These are phyloP conservation scores for Pseudopithomyces maydicus DNA, from an alignment of 2,329 filamentous ascomycete species.

Conservation along the genomic window DNA sequence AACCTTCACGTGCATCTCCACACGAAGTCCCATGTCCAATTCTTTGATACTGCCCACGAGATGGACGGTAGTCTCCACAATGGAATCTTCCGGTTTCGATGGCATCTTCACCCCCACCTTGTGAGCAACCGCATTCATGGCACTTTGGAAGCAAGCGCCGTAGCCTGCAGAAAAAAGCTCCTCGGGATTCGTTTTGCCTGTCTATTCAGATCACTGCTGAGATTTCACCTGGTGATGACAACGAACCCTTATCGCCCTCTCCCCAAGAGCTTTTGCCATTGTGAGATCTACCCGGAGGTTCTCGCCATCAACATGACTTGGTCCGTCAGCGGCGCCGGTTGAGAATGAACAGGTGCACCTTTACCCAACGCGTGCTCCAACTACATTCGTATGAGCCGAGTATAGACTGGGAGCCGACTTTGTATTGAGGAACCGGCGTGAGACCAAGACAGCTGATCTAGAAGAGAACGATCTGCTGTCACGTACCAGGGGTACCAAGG, in stretches of 20 bases:
- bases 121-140: conserved; percentile 52
- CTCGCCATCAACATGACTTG: conserved; percentile 40
- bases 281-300: conserved; percentile 46
- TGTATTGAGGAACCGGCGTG: conserved; percentile 45
- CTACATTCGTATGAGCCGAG: conserved; percentile 44
- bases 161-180: conserved; percentile 56
- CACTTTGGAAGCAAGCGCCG: conserved; percentile 54
- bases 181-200: conserved; percentile 29
- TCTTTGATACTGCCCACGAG: conserved; percentile 53
- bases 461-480: not conserved
- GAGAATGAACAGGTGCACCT: not conserved
- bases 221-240: not conserved
- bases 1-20: conserved; percentile 50
- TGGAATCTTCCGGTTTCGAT: conserved; percentile 40
- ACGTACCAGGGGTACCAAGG: not conserved
- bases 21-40: conserved; percentile 52
- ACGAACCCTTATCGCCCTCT: not conserved
- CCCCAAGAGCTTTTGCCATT: conserved; percentile 54
- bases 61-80: conserved; percentile 51
- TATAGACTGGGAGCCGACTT: conserved; percentile 48
- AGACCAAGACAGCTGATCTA: not conserved
- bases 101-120: conserved; percentile 51
- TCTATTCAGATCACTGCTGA: not conserved
- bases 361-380: conserved; percentile 46
- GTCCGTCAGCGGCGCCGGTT: not conserved